Base-by-base conservation (phyloP, 2,329 filamentous ascomycete genomes). In the Pseudonectria buxi region DNA sequence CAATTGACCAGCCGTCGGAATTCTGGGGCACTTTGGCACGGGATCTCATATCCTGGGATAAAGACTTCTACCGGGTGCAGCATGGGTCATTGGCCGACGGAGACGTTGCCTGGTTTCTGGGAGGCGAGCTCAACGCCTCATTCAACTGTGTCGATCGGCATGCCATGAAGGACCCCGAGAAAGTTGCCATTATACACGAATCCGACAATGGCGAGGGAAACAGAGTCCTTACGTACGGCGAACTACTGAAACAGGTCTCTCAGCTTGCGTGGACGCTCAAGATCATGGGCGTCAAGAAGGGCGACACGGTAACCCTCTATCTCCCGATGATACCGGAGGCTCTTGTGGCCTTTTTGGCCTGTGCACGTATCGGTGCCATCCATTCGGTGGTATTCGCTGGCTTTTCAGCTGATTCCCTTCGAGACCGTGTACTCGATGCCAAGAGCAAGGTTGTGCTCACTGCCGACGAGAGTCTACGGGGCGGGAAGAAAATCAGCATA, bases 251-350 rank as follows among this genome's bases (percentile, higher is more conserved):
- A 43, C 79, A 95, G 62, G 88, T 95, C 27, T 94, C 81, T 53
- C 82, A 77, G 60, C 77, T 87, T 7, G 81, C 89, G 15, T 84
- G 84, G 67, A 81, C 83, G 10, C 74, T 96, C 49, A 94, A 87
- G 71, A 74, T 88, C 63, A 86, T 94, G 75, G 90, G 90, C 40
- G 89, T 96, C 40, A 78, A 81, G 68, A 95, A 95, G 71, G 89
- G 89, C 28, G 89, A 95, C 62, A 92, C 86, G 1, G 87, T 96
- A 31, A 89, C 86, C 36, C 82, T 96, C 43, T 96, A 96, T 68
- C 69, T 96, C 48, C 89, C 89, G 57, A 96, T 96, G 89, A 90
- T 96, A 58, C 90, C 89, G 22, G 89, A 95, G 63, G 89, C 89
- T 1, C 53, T 95, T 36, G 72, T 95, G 53, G 82, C 89, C 1